Evolutionary conservation across 495 filamentous ascomycete genomes (phyloP).

Genomic region (Neurospora sp.): DNA sequence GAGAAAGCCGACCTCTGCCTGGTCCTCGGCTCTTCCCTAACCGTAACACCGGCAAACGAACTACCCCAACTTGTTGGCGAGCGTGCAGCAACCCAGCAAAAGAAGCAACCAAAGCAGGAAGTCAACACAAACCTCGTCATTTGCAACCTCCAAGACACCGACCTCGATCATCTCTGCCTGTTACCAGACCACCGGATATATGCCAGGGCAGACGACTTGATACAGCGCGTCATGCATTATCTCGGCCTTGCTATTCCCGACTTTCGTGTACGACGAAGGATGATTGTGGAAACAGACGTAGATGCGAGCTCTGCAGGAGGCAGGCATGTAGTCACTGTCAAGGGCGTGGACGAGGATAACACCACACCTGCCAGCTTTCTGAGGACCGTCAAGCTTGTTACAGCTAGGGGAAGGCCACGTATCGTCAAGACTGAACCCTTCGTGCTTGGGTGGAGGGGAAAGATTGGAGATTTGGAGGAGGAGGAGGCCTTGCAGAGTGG

Average conservation of each 20-base stretch:
- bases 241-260: slow-evolving; percentile 24
- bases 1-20: slow-evolving; percentile 33
- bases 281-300: slow-evolving; percentile 20
- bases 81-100: not conserved
- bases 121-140: slow-evolving; percentile 24
- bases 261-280: slow-evolving; percentile 25
- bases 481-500: not conserved
- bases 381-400: slow-evolving; percentile 24
- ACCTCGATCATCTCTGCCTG: slow-evolving; percentile 17
- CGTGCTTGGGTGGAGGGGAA: slow-evolving; percentile 18
- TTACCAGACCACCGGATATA: slow-evolving; percentile 21
- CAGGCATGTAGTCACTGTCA: slow-evolving; percentile 17
- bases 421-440: slow-evolving; percentile 30
- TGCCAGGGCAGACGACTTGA: slow-evolving; percentile 28
- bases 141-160: slow-evolving; percentile 37
- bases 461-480: slow-evolving; percentile 11
- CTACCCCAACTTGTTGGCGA: slow-evolving; percentile 28
- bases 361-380: slow-evolving; percentile 33
- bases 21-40: slow-evolving; percentile 36
- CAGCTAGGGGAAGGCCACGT: slow-evolving; percentile 17
- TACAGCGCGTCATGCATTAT: slow-evolving; percentile 29
- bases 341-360: slow-evolving; percentile 32
- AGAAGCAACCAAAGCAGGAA: not conserved
- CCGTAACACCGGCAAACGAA: slow-evolving; percentile 30
- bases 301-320: not conserved